Base-by-base conservation (phyloP, 75 land plant species). In the Selaginella tamariscina region DNA sequence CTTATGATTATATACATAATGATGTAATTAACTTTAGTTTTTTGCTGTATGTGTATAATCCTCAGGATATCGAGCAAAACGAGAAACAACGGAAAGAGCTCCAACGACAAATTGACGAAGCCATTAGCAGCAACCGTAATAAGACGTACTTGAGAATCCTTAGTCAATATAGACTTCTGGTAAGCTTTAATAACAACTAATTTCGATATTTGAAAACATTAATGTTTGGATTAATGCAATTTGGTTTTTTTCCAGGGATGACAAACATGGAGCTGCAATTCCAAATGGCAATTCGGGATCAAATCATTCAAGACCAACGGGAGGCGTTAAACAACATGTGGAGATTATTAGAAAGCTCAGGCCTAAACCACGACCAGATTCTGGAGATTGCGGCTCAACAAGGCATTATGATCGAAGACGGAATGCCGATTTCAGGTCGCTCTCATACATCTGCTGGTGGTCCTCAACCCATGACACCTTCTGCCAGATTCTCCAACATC, bases 151-250 rank as follows among this genome's bases (percentile, higher is more conserved):
- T 91, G 76, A 77, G 80, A 44, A 91, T 91, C 72, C 89, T 91
- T 63, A 91, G 88, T 44, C 93, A 91, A 65, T 88, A 91, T 59
- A 68, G 97, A 63, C 80, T 91, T 18, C 74, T 91, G 82, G 97
- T 88, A 77, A 81, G 80, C 64, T 21, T 2, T n/a, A n/a, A n/a
- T n/a, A n/a, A n/a, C n/a, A 8, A 54, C 24, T 23, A 0, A 22
- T 28, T 32, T 22, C 1, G 0, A 11, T 49, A 20, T 20, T 11
- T 20, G 11, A 49, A 49, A 49, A 49, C n/a, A 49, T 71, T 55
- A 55, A 1, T 9, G 23, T 27, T 49, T 57, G 22, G 8, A 32
- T 72, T 15, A 30, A 49, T 39, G 31, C 33, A 21, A 31, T 64
- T 27, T 32, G 29, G 11, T 30, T 71, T 22, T 2, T 29, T 59